Percentiles rank a stretch among this genome's conserved stretches.
Evolutionary conservation across 495 filamentous ascomycete genomes (phyloP).

Genomic region (Amphirosellinia nigrospora): DNA sequence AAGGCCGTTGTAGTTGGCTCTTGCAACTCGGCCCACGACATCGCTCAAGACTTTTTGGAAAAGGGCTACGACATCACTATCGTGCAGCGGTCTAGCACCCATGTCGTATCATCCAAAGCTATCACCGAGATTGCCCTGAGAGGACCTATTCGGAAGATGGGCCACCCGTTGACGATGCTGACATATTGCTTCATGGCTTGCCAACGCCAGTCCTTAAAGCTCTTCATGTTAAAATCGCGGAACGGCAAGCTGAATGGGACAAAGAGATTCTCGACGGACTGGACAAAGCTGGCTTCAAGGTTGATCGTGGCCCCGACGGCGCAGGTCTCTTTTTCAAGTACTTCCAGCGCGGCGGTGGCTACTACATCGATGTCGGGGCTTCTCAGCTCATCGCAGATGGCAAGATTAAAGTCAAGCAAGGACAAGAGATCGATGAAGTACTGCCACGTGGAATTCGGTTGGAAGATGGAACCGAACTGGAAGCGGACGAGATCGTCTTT

Average conservation of each 20-base stretch:
- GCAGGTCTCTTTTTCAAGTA: slow-evolving; percentile 66
- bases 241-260: slow-evolving; percentile 41
- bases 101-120: slow-evolving; percentile 58
- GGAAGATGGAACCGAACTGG: slow-evolving; percentile 59
- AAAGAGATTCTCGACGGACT: slow-evolving; percentile 58
- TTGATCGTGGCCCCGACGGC: slow-evolving; percentile 61
- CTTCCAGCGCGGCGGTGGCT: slow-evolving; percentile 62
- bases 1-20: slow-evolving; percentile 67
- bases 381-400: slow-evolving; percentile 65
- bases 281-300: slow-evolving; percentile 63
- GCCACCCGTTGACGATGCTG: slow-evolving; percentile 57
- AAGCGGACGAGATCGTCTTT: slow-evolving; percentile 68
- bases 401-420: slow-evolving; percentile 58
- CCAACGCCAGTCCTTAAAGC: slow-evolving; percentile 59
- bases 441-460: slow-evolving; percentile 58
- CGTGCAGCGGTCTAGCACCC: slow-evolving; percentile 67
- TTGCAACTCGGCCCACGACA: slow-evolving; percentile 70
- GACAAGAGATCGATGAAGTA: slow-evolving; percentile 53
- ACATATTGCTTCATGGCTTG: slow-evolving; percentile 55
- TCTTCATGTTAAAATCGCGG: slow-evolving; percentile 43
- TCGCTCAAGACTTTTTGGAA: slow-evolving; percentile 69
- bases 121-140: slow-evolving; percentile 57
- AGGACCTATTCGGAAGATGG: slow-evolving; percentile 63
- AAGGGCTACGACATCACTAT: slow-evolving; percentile 68
- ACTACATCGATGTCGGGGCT: slow-evolving; percentile 69